Evolutionary conservation across 2,329 filamentous ascomycete genomes (phyloP).

Genomic region (Fusarium euwallaceae): DNA sequence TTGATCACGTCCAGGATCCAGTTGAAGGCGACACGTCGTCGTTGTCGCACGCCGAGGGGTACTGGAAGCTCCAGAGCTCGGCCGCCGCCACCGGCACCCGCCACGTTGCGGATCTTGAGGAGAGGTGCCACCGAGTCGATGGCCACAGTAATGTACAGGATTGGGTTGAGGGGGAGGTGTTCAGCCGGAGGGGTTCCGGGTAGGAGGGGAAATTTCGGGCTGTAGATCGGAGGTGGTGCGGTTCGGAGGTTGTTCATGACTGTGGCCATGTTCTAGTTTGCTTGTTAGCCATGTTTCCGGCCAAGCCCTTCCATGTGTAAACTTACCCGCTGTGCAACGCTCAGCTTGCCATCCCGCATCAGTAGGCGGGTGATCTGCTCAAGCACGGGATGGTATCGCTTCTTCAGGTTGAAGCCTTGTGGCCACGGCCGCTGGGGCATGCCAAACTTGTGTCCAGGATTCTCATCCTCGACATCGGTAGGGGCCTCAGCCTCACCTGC

Average conservation of each 20-base stretch:
- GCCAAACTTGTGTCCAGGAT: constrained; percentile 81
- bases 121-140: constrained; percentile 95
- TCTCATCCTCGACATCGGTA: constrained; percentile 42
- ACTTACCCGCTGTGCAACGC: constrained; percentile 86
- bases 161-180: constrained; percentile 88
- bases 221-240: constrained; percentile 81
- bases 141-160: constrained; percentile 89
- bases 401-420: constrained; percentile 73
- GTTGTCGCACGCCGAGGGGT: constrained; percentile 80
- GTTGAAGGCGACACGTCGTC: constrained; percentile 81
- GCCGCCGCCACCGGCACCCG: constrained; percentile 88
- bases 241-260: constrained; percentile 90
- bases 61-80: constrained; percentile 84
- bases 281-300: constrained; percentile 21
- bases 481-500: constrained; percentile 37
- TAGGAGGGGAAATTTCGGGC: constrained; percentile 77
- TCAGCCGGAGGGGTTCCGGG: constrained; percentile 81
- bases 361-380: constrained; percentile 90
- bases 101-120: constrained; percentile 80
- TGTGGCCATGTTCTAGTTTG: constrained; percentile 80
- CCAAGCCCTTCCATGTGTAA: background rate
- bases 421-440: constrained; percentile 77
- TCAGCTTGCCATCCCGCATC: constrained; percentile 93
- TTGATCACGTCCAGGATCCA: constrained; percentile 92
- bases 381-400: constrained; percentile 88